These are phyloP conservation scores for Hyaloscypha variabilis DNA, from an alignment of 495 filamentous ascomycete species.

Conservation along the genomic window DNA sequence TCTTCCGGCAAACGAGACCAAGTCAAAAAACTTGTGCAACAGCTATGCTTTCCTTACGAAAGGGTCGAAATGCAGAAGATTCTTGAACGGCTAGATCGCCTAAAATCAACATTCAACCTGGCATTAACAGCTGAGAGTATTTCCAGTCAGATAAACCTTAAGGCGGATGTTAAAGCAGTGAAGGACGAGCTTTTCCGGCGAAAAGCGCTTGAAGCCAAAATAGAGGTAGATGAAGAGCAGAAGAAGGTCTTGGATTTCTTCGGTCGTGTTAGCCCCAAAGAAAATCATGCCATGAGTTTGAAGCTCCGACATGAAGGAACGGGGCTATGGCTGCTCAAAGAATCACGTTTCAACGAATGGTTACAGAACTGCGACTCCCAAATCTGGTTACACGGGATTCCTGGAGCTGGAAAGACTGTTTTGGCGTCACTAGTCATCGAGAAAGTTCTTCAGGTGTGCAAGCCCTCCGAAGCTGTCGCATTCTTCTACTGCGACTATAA, in stretches of 20 bases:
- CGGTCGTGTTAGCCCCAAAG: background rate
- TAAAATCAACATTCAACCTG: constrained; percentile 5
- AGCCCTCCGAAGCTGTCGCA: background rate
- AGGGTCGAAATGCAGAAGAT: background rate
- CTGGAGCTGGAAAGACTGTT: constrained; percentile 3
- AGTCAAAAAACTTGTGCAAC: constrained; percentile 1
- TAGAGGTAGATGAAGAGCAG: constrained; percentile 1
- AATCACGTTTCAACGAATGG: background rate
- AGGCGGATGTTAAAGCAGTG: constrained; percentile 2
- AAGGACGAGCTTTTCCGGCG: too few relatives aligned
- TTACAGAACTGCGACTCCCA: background rate
- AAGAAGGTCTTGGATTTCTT: constrained; percentile 1
- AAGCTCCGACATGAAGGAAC: background rate
- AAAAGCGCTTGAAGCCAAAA: background rate
- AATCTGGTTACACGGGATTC: background rate
- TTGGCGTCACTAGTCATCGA: background rate
- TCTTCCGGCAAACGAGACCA: constrained; percentile 6
- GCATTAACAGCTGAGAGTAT: constrained; percentile 6
- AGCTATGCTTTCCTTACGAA: constrained; percentile 5
- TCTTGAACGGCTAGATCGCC: background rate
- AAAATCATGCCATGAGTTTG: background rate
- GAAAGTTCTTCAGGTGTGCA: background rate
- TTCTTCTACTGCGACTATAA: constrained; percentile 11
- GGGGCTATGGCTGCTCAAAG: background rate
- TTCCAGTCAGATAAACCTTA: background rate